A percentile compares a stretch with the other conserved stretches of the same genome.
These are phyloP conservation scores for Galerina sulciceps DNA, from an alignment of 768 basidiomycete species.

Conservation along the genomic window DNA sequence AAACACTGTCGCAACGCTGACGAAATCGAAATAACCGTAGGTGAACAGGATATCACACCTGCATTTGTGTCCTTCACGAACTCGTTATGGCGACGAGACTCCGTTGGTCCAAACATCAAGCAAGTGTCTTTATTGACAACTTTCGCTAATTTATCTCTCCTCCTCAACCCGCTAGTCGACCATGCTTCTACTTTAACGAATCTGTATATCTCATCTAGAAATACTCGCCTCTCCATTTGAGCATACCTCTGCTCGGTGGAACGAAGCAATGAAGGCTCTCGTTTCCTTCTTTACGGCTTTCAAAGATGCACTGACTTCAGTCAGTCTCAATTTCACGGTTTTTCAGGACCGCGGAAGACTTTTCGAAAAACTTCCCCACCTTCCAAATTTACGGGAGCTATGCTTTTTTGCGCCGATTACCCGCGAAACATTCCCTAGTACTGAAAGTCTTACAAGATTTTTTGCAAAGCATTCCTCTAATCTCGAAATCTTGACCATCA, in stretches of 20 bases:
- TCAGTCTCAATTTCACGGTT: not conserved
- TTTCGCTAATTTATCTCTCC: not conserved
- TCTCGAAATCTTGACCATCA: too few species aligned
- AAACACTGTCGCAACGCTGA: not conserved
- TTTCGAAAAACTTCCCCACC: too few species aligned
- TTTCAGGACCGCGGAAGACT: too few species aligned
- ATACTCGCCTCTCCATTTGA: too few species aligned
- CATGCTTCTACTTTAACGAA: not conserved
- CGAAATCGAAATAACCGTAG: not conserved
- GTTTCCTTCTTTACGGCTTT: not conserved
- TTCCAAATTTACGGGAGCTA: too few species aligned
- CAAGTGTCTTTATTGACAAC: not conserved
- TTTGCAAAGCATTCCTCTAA: too few species aligned
- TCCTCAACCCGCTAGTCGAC: not conserved
- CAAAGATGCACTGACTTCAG: not conserved
- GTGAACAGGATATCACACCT: not conserved
- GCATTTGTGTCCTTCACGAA: not conserved
- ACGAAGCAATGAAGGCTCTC: too few species aligned
- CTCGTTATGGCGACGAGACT: not conserved
- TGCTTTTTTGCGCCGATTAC: too few species aligned
- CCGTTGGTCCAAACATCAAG: not conserved
- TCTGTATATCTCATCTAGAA: not conserved
- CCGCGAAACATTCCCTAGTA: too few species aligned
- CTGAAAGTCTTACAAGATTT: too few species aligned
- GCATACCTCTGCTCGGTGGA: not conserved